Percentiles rank a stretch among this genome's conserved stretches.
phyloP scores from a whole-genome alignment of 345 rosid species.

The Citrus australasica region DNA sequence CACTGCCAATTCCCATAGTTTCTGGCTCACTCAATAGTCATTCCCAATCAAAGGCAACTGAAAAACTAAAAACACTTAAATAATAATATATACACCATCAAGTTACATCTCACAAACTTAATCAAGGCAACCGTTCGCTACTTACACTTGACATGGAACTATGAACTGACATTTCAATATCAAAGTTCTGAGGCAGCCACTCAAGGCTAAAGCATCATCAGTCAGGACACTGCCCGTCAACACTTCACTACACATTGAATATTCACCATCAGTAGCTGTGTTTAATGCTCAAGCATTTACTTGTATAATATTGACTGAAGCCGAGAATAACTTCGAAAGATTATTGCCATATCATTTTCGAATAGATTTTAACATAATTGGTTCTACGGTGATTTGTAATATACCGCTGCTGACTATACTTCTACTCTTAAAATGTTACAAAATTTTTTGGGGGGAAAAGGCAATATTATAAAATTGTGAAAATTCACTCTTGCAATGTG shows the following conservation, averaged over 20 bases:
- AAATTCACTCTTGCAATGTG: background rate
- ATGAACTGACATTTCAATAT: too few relatives aligned
- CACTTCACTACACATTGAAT: background rate
- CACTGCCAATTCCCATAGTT: too few relatives aligned
- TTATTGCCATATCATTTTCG: background rate
- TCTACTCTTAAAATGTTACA: too few relatives aligned
- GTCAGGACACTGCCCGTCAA: too few relatives aligned
- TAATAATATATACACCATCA: too few relatives aligned
- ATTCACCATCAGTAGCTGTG: background rate
- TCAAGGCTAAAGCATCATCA: background rate
- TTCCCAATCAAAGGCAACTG: background rate
- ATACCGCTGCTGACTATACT: too few relatives aligned
- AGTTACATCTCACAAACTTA: too few relatives aligned
- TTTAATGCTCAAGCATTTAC: background rate
- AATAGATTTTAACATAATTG: background rate
- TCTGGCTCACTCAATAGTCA: background rate
- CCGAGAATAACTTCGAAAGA: background rate
- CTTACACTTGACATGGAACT: too few relatives aligned
- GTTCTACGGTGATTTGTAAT: background rate
- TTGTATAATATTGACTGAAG: background rate
- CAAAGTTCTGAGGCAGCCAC: background rate
- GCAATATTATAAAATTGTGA: too few relatives aligned
- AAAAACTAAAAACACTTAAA: too few relatives aligned
- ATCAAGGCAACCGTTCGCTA: too few relatives aligned
- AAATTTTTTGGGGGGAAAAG: too few relatives aligned